These are phyloP conservation scores for Fusarium multiceps DNA, from an alignment of 2,329 filamentous ascomycete species.

Conservation along the genomic window DNA sequence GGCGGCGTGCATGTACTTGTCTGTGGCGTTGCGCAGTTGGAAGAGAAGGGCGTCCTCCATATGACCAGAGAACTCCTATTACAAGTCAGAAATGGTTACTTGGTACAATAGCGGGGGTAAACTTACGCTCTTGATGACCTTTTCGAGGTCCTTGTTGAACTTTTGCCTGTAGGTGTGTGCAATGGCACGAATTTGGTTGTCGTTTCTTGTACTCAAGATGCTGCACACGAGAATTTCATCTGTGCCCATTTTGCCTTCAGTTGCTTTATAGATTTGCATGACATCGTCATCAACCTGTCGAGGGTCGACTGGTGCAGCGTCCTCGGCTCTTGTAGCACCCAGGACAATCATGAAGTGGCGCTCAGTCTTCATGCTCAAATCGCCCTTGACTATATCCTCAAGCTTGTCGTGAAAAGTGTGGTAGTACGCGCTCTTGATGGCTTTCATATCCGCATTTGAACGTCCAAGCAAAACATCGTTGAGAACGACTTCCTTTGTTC, in stretches of 20 bases:
- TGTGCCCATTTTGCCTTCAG: conserved; percentile 77
- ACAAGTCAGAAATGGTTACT: not conserved
- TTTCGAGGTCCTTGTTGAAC: conserved; percentile 76
- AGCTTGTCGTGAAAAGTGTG: conserved; percentile 73
- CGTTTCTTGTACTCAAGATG: conserved; percentile 79
- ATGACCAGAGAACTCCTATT: conserved; percentile 84
- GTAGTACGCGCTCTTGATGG: conserved; percentile 85
- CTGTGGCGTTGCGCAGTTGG: conserved; percentile 80
- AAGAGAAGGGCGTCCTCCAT: conserved; percentile 87
- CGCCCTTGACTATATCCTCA: conserved; percentile 77
- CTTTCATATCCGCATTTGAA: conserved; percentile 86
- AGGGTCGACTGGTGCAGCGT: conserved; percentile 77
- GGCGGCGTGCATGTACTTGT: conserved; percentile 88
- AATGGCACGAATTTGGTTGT: conserved; percentile 87
- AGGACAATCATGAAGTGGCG: conserved; percentile 86
- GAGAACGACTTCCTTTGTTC: conserved; percentile 86
- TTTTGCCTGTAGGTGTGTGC: conserved; percentile 77
- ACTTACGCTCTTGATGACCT: conserved; percentile 76
- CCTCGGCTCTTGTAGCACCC: conserved; percentile 78
- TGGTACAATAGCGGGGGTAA: not conserved
- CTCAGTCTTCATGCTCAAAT: conserved; percentile 88
- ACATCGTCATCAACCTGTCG: conserved; percentile 81
- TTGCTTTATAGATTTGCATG: conserved; percentile 79
- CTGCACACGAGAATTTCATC: conserved; percentile 82
- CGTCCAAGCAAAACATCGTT: conserved; percentile 87